phyloP scores from a whole-genome alignment of 2,329 filamentous ascomycete genomes.

The Stromatinia cepivora region DNA sequence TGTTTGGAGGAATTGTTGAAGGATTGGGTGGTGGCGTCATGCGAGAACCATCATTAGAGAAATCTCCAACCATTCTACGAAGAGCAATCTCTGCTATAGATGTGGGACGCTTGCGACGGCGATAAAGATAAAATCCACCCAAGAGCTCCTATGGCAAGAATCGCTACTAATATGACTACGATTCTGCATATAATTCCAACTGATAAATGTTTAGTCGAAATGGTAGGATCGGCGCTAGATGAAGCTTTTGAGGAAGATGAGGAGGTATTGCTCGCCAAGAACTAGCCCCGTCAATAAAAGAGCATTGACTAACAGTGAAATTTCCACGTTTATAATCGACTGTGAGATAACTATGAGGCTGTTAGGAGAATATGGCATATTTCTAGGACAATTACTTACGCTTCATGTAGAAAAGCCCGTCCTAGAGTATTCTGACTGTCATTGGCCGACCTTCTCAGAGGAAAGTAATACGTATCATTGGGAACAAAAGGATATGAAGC shows the following conservation, averaged over 20 bases:
- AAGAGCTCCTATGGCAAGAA: not conserved
- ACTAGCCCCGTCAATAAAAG: conserved; percentile 28
- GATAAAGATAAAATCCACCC: conserved; percentile 2
- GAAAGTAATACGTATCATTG: conserved; percentile 51
- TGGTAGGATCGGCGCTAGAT: not conserved
- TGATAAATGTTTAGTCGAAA: not conserved
- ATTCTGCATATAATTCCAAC: conserved; percentile 6
- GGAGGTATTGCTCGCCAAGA: conserved; percentile 9
- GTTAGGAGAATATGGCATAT: conserved; percentile 14
- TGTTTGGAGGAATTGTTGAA: not conserved
- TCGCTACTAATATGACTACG: not conserved
- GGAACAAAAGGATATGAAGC: conserved; percentile 29
- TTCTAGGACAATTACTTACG: conserved; percentile 26
- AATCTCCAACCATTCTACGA: not conserved
- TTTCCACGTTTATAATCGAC: conserved; percentile 38
- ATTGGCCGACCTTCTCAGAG: conserved; percentile 41
- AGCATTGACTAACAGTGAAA: conserved; percentile 37
- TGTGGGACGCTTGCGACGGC: not conserved
- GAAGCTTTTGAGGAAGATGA: conserved; percentile 36
- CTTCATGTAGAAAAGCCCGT: conserved; percentile 45
- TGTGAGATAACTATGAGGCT: conserved; percentile 32
- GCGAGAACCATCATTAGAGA: not conserved
- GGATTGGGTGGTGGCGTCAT: not conserved
- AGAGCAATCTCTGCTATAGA: conserved; percentile 9
- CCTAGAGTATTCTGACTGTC: conserved; percentile 43